Evolutionary conservation across 768 basidiomycete species (phyloP).

Genomic region (Lyophyllum decastes): DNA sequence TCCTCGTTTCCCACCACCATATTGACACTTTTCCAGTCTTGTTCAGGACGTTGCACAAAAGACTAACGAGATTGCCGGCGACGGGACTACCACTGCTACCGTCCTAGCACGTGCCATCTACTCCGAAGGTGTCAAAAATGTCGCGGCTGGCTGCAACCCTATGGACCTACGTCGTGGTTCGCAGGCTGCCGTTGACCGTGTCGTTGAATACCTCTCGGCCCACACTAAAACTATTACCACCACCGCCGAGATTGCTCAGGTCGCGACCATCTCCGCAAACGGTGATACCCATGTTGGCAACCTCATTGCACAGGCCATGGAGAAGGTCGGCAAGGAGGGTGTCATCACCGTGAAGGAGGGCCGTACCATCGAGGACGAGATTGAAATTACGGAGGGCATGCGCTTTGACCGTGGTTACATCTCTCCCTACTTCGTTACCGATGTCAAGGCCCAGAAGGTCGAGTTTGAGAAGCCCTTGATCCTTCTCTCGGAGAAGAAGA

Average conservation of each 20-base stretch:
- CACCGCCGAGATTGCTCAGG: constrained; percentile 96
- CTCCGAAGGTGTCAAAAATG: constrained; percentile 98
- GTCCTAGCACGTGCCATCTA: constrained; percentile 97
- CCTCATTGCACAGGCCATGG: constrained; percentile 98
- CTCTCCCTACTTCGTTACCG: constrained; percentile 97
- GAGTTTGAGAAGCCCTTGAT: constrained; percentile 97
- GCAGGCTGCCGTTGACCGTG: constrained; percentile 94
- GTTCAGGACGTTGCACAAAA: constrained; percentile 95
- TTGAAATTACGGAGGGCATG: constrained; percentile 99
- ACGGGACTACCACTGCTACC: constrained; percentile 97
- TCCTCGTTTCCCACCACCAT: not conserved
- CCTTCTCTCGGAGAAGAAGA: constrained; percentile 97
- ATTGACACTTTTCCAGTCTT: constrained; percentile 51
- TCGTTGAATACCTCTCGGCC: constrained; percentile 85
- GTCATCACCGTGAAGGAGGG: constrained; percentile 99
- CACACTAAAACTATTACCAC: constrained; percentile 96
- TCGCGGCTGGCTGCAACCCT: constrained; percentile 98
- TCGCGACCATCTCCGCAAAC: constrained; percentile 91
- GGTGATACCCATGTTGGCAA: constrained; percentile 87
- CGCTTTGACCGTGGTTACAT: constrained; percentile 99
- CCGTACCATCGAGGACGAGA: constrained; percentile 96
- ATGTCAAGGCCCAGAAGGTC: constrained; percentile 94
- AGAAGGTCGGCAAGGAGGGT: constrained; percentile 99
- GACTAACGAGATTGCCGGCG: constrained; percentile 96
- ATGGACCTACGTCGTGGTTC: constrained; percentile 99